These are phyloP conservation scores for Aspergillus haitiensis DNA, from an alignment of 495 filamentous ascomycete species.

Conservation along the genomic window DNA sequence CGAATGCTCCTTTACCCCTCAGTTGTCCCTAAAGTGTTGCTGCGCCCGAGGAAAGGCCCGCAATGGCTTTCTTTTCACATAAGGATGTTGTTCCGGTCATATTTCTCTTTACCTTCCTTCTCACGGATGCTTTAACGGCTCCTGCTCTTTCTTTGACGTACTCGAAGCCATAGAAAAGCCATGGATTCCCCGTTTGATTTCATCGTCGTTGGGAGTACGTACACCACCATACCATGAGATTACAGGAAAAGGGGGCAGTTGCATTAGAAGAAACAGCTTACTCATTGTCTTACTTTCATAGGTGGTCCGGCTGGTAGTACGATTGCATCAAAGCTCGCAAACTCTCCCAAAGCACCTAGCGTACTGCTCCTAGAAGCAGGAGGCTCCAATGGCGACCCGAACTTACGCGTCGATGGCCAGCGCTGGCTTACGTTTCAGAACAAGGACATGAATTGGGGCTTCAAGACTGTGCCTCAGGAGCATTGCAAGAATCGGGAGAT, in stretches of 20 bases:
- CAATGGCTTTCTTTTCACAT: not conserved
- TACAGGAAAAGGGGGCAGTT: not conserved
- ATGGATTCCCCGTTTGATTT: constrained; percentile 9
- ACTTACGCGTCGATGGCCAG: constrained; percentile 51
- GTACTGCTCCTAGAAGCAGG: constrained; percentile 63
- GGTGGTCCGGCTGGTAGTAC: constrained; percentile 58
- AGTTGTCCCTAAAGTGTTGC: too few species aligned
- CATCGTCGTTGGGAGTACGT: constrained; percentile 14
- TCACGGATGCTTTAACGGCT: not conserved
- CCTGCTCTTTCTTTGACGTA: not conserved
- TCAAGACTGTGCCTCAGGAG: constrained; percentile 57
- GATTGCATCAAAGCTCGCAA: constrained; percentile 49
- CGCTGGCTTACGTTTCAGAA: constrained; percentile 53
- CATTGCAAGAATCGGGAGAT: constrained; percentile 51
- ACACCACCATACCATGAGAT: not conserved
- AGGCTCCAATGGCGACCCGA: constrained; percentile 45
- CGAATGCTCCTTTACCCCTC: too few species aligned
- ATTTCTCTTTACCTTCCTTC: too few species aligned
- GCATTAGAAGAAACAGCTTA: not conserved
- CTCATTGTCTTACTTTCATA: constrained; percentile 24
- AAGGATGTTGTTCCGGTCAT: too few species aligned
- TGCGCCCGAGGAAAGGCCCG: not conserved
- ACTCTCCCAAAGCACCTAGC: constrained; percentile 41
- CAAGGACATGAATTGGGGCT: constrained; percentile 56
- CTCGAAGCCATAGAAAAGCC: not conserved